Conservation (phyloP, 2,329 filamentous ascomycete species). For the Lanzia echinophila region DNA sequence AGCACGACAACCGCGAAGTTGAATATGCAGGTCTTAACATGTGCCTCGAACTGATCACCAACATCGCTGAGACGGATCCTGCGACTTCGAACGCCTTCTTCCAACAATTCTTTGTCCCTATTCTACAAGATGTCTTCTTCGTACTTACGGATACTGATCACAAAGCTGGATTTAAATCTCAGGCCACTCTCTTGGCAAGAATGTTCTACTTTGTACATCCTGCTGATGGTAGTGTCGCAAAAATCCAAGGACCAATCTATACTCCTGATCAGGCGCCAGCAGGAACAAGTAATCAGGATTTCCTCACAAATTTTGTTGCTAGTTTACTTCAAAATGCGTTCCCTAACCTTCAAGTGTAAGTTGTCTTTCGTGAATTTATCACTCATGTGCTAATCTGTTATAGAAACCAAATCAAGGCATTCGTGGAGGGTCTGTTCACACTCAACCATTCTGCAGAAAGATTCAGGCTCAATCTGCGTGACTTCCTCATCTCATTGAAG, state of each 20-base stretch:
- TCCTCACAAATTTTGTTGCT: slow-evolving; percentile 80
- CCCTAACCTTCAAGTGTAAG: slow-evolving; percentile 83
- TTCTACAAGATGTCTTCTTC: slow-evolving; percentile 97
- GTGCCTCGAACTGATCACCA: slow-evolving; percentile 95
- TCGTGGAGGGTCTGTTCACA: slow-evolving; percentile 84
- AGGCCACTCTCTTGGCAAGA: slow-evolving; percentile 85
- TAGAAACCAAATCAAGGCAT: slow-evolving; percentile 79
- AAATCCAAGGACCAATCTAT: slow-evolving; percentile 91
- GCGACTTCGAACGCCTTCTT: slow-evolving; percentile 92
- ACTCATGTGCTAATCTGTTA: slow-evolving; percentile 31
- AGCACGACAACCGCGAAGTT: slow-evolving; percentile 97
- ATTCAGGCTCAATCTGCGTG: slow-evolving; percentile 92
- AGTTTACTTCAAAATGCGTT: slow-evolving; percentile 84
- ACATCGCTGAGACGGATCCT: slow-evolving; percentile 87
- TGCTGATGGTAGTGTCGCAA: slow-evolving; percentile 60
- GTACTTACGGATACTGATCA: slow-evolving; percentile 96
- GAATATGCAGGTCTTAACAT: slow-evolving; percentile 95
- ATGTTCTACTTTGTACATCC: slow-evolving; percentile 95
- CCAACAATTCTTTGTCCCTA: slow-evolving; percentile 93
- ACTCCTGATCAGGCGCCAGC: slow-evolving; percentile 71
- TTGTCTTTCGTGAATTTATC: slow-evolving; percentile 20
- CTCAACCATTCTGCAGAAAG: slow-evolving; percentile 84
- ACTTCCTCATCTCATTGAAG: slow-evolving; percentile 95
- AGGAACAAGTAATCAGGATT: slow-evolving; percentile 85
- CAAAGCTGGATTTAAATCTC: slow-evolving; percentile 98